Base-by-base conservation (phyloP, 129 eudicot genomes). In the Escallonia herrerae region DNA sequence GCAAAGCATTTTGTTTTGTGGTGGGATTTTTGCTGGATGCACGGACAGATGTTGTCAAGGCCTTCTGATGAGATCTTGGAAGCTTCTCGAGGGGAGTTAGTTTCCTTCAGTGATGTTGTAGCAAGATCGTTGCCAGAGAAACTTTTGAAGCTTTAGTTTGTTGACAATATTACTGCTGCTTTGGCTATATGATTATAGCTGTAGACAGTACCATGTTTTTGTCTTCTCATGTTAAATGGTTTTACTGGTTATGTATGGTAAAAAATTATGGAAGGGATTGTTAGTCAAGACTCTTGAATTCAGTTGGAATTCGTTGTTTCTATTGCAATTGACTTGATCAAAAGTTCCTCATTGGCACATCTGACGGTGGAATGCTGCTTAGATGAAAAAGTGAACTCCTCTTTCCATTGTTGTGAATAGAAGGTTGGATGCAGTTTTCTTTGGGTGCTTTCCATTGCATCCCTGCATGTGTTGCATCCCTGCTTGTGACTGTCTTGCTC, bases 101-200 rank as follows among this genome's bases (percentile, higher is more conserved):
- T 40, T 8, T 8, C 43, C 2, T 71, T 42, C 60, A 50, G 54
- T 14, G 46, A 12, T 53, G 49, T 45, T 39, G 72, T 66, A 65
- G 78, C 64, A 59, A 65, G 66, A 58, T 73, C 46, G 56, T 66
- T 73, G 48, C 22, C 47, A 4, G 56, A 53, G 51, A 66, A 52
- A 43, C 22, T 66, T 14, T 66, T 51, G 65, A 74, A 49, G 45
- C 56, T 60, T n/a, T 42, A 51, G 73, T 59, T 37, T n/a, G 38
- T 40, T 51, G 50, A 61, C 52, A 43, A 47, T 46, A 37, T 64
- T 57, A 14, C 58, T 53, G 12, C 15, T 44, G 46, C 68, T 71
- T 62, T 9, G 37, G 48, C 11, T 70, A 37, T 39, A 45, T 45
- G 38, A 48, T 43, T 53, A 3, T n/a, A 12, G 22, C 33, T 53